Base-by-base conservation (phyloP, 2,329 filamentous ascomycete species). In the Colletotrichum salicis region DNA sequence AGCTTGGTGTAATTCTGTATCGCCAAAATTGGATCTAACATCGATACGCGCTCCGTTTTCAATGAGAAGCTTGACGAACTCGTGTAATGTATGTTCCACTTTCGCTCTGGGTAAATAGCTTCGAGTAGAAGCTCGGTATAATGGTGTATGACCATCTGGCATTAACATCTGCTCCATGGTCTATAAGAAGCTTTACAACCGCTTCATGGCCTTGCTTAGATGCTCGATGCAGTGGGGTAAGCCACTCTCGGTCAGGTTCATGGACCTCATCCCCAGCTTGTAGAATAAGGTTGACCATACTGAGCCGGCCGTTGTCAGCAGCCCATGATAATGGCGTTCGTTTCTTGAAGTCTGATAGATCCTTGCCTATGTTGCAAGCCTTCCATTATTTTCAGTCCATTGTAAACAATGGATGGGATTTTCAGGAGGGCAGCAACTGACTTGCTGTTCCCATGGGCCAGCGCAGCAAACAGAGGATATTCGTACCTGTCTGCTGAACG, bases 401-500 rank as follows among this genome's bases (percentile, higher is more conserved):
- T 57, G 12, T 11, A 59, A 1, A 65, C 37, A 7, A 3, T 48
- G 7, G 76, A 69, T 70, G 71, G n/a, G 55, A 73, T 59, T 5
- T 59, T 31, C 11, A 76, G 29, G 67, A 82, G 73, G 27, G 61
- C 64, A 29, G 73, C 64, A 3, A 78, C 64, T 2, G 81, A 76
- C 54, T 79, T 74, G 60, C 77, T 19, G 59, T 78, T 77, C 0
- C 76, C 74, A 6, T 75, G 78, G 59, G 78, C 79, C 31, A 81
- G 52, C 3, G 82, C 80, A 1, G 82, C 81, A 45, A 83, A 79
- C 1, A 84, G 22, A 31, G 82, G 79, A 33, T 76, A 75, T 0
- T 75, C 74, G 70, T 83, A 84, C 8, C 77, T 76, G 58, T 81
- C 79, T 29, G 60, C 11, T 56, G 78, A 74, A 24, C 65, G 41